These are phyloP conservation scores for Cercospora sp. DNA, from an alignment of 2,329 filamentous ascomycete species.

Conservation along the genomic window DNA sequence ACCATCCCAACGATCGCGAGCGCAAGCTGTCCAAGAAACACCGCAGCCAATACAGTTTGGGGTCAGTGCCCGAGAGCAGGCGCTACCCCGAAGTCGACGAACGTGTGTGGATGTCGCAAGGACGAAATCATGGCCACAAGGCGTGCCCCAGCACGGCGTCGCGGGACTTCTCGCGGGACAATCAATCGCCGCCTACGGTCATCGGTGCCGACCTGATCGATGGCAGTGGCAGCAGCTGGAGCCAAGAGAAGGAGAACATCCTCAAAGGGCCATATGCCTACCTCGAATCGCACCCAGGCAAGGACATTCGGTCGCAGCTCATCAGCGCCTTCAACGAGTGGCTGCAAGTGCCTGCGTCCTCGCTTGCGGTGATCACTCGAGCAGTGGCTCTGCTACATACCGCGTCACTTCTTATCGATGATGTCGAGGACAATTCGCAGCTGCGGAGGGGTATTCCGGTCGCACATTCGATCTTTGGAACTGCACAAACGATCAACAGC, in stretches of 20 bases:
- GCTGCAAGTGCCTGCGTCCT: slow-evolving; percentile 70
- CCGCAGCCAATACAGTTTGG: slow-evolving; percentile 32
- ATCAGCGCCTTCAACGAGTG: slow-evolving; percentile 80
- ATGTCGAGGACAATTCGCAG: slow-evolving; percentile 79
- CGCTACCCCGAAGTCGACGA: slow-evolving; percentile 30
- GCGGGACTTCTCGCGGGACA: slow-evolving; percentile 21
- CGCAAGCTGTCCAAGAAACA: slow-evolving; percentile 25
- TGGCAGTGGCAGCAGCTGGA: slow-evolving; percentile 59
- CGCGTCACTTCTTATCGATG: slow-evolving; percentile 79
- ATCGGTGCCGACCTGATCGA: slow-evolving; percentile 42
- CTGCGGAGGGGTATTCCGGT: slow-evolving; percentile 78
- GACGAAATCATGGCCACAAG: slow-evolving; percentile 29
- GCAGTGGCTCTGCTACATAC: slow-evolving; percentile 86
- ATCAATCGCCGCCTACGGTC: slow-evolving; percentile 22
- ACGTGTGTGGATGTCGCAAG: slow-evolving; percentile 34
- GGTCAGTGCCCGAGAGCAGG: slow-evolving; percentile 27
- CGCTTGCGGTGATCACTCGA: slow-evolving; percentile 71
- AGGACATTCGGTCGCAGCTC: slow-evolving; percentile 78
- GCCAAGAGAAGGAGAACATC: slow-evolving; percentile 72
- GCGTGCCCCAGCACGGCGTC: slow-evolving; percentile 31
- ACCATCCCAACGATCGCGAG: slow-evolving; percentile 23
- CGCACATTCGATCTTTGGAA: slow-evolving; percentile 80
- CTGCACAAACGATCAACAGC: slow-evolving; percentile 84
- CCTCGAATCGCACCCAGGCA: slow-evolving; percentile 74
- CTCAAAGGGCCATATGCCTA: slow-evolving; percentile 80